Evolutionary conservation across 768 basidiomycete genomes (phyloP).

Genomic region (Psilocybe cubensis): DNA sequence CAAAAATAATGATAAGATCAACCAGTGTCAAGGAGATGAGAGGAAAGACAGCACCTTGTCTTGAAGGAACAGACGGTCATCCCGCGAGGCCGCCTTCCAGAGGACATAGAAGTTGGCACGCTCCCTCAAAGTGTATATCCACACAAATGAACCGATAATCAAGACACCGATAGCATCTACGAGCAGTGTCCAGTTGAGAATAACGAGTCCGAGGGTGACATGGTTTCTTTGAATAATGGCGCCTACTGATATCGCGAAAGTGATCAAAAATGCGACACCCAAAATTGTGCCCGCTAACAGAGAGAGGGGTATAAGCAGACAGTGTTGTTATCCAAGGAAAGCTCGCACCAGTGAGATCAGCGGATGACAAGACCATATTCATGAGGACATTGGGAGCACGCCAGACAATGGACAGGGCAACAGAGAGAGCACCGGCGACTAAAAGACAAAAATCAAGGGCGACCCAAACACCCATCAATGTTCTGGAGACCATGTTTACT

Average conservation of each 20-base stretch:
- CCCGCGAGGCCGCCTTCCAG: slow-evolving; percentile 52
- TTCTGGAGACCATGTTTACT: slow-evolving; percentile 70
- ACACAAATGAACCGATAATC: slow-evolving; percentile 72
- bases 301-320: slow-evolving; percentile 1
- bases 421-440: slow-evolving; percentile 64
- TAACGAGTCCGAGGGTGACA: slow-evolving; percentile 67
- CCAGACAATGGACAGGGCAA: slow-evolving; percentile 77
- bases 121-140: slow-evolving; percentile 82
- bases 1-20: neutral
- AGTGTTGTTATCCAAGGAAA: neutral
- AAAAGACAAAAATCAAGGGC: slow-evolving; percentile 73
- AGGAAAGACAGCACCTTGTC: slow-evolving; percentile 63
- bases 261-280: slow-evolving; percentile 67
- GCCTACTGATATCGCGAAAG: slow-evolving; percentile 70
- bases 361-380: slow-evolving; percentile 67
- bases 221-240: slow-evolving; percentile 75
- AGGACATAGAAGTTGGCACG: slow-evolving; percentile 64
- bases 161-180: slow-evolving; percentile 63
- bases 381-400: slow-evolving; percentile 66
- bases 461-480: slow-evolving; percentile 72
- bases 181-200: slow-evolving; percentile 79
- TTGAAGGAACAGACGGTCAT: slow-evolving; percentile 63
- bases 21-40: neutral
- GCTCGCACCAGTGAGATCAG: slow-evolving; percentile 62
- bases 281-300: slow-evolving; percentile 68